Conservation (phyloP, 2,329 filamentous ascomycete species). For the Colletotrichum graminicola region DNA sequence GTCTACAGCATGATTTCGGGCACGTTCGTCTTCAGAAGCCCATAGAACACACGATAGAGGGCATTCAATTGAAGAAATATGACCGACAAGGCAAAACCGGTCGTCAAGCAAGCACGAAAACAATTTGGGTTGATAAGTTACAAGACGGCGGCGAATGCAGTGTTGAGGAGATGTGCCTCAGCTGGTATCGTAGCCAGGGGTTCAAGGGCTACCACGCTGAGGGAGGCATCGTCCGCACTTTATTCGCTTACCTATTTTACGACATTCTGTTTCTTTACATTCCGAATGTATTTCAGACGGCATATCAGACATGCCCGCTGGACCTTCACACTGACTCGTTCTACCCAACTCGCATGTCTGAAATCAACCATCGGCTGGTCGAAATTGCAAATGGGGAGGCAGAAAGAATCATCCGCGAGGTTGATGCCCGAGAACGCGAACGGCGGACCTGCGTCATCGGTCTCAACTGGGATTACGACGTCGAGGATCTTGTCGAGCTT, state of each 20-base stretch:
- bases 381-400: constrained; percentile 89
- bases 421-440: constrained; percentile 77
- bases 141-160: constrained; percentile 80
- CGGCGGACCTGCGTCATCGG: constrained; percentile 88
- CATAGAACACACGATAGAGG: constrained; percentile 79
- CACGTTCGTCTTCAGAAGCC: constrained; percentile 85
- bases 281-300: constrained; percentile 96
- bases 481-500: constrained; percentile 84
- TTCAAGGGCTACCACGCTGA: constrained; percentile 98
- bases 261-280: constrained; percentile 94
- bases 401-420: constrained; percentile 71
- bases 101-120: constrained; percentile 72
- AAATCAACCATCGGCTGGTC: constrained; percentile 89
- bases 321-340: constrained; percentile 95
- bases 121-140: constrained; percentile 86
- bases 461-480: constrained; percentile 88
- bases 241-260: constrained; percentile 92
- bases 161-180: constrained; percentile 95
- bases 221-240: constrained; percentile 89
- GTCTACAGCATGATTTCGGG: constrained; percentile 92
- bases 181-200: constrained; percentile 82
- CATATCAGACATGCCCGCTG: constrained; percentile 92
- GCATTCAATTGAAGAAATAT: constrained; percentile 79
- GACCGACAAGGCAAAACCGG: constrained; percentile 56
- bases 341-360: constrained; percentile 84